Evolutionary conservation across 306 rosid genomes (phyloP).

Genomic region (Corylus heterophylla): DNA sequence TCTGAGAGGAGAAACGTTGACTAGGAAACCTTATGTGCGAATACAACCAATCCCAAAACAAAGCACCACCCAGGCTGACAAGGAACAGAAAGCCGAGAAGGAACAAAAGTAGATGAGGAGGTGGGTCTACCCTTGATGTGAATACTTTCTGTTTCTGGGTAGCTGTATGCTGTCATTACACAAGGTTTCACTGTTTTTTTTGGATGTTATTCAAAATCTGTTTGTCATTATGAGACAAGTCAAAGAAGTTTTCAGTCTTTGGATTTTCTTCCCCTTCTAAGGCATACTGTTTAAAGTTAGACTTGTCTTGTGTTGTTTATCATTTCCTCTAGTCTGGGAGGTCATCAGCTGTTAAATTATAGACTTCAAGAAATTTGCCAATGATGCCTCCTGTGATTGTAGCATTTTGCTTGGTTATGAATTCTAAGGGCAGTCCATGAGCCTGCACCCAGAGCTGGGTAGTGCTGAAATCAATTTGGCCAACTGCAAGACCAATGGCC

Average conservation of each 20-base stretch:
- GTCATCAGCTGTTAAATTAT: no score
- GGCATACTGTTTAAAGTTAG: no score
- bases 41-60: conserved; percentile 67
- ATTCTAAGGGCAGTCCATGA: no score
- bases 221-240: neutral
- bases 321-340: no score
- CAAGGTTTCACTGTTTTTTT: neutral
- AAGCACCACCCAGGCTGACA: conserved; percentile 27
- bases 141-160: conserved; percentile 10
- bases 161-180: neutral
- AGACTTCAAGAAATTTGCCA: no score
- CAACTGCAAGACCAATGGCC: no score
- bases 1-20: conserved; percentile 74
- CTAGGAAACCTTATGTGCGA: conserved; percentile 85
- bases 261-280: no score
- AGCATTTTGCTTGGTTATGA: no score
- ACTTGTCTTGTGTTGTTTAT: no score
- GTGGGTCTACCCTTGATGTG: conserved; percentile 7
- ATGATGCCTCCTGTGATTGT: no score
- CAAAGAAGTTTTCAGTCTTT: neutral
- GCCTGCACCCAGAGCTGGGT: no score
- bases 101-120: conserved; percentile 37
- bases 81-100: conserved; percentile 30
- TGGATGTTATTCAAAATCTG: neutral
- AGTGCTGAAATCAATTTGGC: no score